phyloP scores from a whole-genome alignment of 2,329 filamentous ascomycete genomes.

The Polytolypa hystricis region DNA sequence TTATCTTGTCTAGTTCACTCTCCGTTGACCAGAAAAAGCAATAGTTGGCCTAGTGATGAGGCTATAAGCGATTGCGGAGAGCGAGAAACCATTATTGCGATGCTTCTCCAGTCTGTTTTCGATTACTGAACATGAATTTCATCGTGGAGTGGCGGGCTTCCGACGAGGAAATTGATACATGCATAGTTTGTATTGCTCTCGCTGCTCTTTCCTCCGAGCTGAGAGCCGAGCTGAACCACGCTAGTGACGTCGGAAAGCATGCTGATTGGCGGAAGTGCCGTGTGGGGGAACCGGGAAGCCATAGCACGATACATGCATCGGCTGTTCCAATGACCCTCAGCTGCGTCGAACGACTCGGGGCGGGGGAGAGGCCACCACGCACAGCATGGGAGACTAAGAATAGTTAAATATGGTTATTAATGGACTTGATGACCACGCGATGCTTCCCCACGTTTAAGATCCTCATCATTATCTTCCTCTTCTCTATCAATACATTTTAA shows the following conservation, averaged over 20 bases:
- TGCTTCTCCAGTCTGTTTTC: too few species aligned
- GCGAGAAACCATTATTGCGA: too few species aligned
- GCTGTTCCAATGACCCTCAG: background rate
- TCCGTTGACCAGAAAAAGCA: too few species aligned
- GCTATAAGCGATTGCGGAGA: too few species aligned
- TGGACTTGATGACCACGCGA: background rate
- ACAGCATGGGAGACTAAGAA: too few species aligned
- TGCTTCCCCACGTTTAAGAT: background rate
- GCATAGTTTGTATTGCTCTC: background rate
- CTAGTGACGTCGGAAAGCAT: background rate
- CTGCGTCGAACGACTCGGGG: background rate
- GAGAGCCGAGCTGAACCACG: background rate
- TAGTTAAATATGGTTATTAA: background rate
- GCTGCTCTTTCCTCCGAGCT: background rate
- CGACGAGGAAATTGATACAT: background rate
- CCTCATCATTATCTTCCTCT: background rate
- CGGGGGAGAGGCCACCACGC: background rate
- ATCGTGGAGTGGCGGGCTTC: background rate
- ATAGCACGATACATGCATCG: background rate
- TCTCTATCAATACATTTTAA: background rate
- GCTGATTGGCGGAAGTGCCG: background rate
- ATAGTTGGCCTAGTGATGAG: too few species aligned
- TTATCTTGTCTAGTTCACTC: too few species aligned
- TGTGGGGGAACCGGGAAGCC: background rate
- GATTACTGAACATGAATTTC: background rate